Base-by-base conservation (phyloP, 371 early-diverging fungal genomes). In the Mucor velutinosus region DNA sequence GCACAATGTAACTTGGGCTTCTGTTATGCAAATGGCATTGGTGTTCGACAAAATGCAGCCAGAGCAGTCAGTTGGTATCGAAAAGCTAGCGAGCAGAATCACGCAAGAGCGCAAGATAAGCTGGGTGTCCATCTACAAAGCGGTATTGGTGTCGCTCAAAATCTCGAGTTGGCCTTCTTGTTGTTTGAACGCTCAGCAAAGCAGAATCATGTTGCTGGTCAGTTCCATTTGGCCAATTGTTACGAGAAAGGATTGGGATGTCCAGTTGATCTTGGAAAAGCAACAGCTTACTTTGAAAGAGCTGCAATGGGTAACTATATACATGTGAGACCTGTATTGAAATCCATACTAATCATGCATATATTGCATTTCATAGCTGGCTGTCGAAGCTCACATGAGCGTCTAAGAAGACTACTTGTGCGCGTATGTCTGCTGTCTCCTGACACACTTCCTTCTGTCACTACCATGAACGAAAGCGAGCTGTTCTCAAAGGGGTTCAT, bases 11-110 rank as follows among this genome's bases (percentile, higher is more conserved):
- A n/a, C n/a, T n/a, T n/a, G n/a, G n/a, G n/a, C n/a, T n/a, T n/a
- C n/a, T 83, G 81, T 69, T 94, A 89, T 72, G 90, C 89, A 58
- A 85, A 91, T 67, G 93, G 93, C n/a, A 86, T 90, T 39, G 94
- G 92, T 7, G 85, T 94, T 12, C 73, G 75, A 33, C 79, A 84
- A 69, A 83, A 86, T 51, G 68, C 76, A 58, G 47, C 64, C 4
- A 67, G 69, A 51, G 84, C 86, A 7, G 79, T 81, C 21, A 62
- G 86, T 74, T 91, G 92, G 86, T 93, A 94, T 76, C 88, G 78
- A 23, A 92, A 82, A 83, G 91, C 83, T 75, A 96, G 78, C 8
- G 60, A 64, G 57, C 72, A 72, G 25, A 67, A 72, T 25, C 72
- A 72, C 55, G 87, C 90, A 25, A 76, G 90, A 32, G 91, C 91